phyloP scores from a whole-genome alignment of 2,329 filamentous ascomycete genomes.

The Fusarium bulbicola region DNA sequence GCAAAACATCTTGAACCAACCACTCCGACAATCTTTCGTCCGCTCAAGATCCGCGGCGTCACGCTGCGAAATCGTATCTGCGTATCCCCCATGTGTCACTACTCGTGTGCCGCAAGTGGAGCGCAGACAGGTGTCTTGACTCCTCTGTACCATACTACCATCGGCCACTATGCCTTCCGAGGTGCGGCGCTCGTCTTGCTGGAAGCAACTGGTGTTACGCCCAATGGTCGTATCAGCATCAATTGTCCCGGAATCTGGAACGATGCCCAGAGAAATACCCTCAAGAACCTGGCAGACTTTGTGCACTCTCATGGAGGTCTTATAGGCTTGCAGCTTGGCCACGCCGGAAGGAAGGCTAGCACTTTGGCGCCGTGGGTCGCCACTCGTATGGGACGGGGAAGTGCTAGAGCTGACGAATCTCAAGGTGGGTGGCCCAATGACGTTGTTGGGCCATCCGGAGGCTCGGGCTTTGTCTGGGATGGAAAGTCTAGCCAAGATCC shows the following conservation, averaged over 20 bases:
- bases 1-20: neutral
- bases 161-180: neutral
- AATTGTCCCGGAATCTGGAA: neutral
- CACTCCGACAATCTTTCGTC: neutral
- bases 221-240: neutral
- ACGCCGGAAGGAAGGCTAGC: neutral
- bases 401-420: neutral
- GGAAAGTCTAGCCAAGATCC: neutral
- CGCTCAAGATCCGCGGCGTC: neutral
- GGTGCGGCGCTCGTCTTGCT: neutral
- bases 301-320: neutral
- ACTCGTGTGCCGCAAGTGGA: neutral
- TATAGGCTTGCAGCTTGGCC: neutral
- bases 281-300: neutral
- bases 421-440: neutral
- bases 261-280: neutral
- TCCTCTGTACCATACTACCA: neutral
- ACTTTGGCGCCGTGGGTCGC: neutral
- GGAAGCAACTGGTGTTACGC: neutral
- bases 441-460: neutral
- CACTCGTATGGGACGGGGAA: neutral
- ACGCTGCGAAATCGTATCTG: neutral
- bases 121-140: neutral
- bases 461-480: neutral
- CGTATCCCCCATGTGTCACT: neutral